Evolutionary conservation across 768 basidiomycete genomes (phyloP).

Genomic region (Candolleomyces aberdarensis): DNA sequence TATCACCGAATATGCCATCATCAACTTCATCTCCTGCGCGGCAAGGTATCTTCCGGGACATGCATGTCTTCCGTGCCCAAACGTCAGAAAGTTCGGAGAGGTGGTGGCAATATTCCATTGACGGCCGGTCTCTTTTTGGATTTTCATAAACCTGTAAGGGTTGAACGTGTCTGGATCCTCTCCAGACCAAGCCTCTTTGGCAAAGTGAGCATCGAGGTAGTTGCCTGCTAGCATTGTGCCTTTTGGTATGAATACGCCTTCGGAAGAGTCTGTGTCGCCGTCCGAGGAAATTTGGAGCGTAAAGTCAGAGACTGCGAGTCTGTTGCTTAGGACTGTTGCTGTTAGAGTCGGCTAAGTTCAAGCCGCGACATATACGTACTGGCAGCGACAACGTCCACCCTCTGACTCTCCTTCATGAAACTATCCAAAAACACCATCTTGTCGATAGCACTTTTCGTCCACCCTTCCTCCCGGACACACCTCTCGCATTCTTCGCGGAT

Average conservation of each 20-base stretch:
- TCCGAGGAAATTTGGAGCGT: conserved; percentile 12
- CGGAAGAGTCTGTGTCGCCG: no score
- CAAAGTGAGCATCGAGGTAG: conserved; percentile 26
- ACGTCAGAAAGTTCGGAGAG: conserved; percentile 26
- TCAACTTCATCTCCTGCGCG: conserved; percentile 11
- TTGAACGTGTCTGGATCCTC: conserved; percentile 35
- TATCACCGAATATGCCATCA: conserved; percentile 8
- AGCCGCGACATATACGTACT: background rate
- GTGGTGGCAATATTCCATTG: conserved; percentile 24
- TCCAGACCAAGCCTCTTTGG: conserved; percentile 22
- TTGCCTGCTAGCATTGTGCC: conserved; percentile 33
- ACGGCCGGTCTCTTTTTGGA: conserved; percentile 17
- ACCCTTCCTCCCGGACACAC: conserved; percentile 34
- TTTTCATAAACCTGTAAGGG: conserved; percentile 35
- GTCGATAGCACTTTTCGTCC: conserved; percentile 14
- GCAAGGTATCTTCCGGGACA: conserved; percentile 24
- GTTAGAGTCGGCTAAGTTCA: background rate
- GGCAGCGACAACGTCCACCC: conserved; percentile 6
- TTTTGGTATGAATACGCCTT: conserved; percentile 35
- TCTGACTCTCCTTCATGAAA: conserved; percentile 14
- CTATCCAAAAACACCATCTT: conserved; percentile 11
- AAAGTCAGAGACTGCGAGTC: conserved; percentile 34
- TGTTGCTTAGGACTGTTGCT: conserved; percentile 20
- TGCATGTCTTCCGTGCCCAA: conserved; percentile 35
- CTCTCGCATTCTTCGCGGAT: conserved; percentile 43